Evolutionary conservation across 345 rosid genomes (phyloP).

Genomic region (Ceriops tagal): DNA sequence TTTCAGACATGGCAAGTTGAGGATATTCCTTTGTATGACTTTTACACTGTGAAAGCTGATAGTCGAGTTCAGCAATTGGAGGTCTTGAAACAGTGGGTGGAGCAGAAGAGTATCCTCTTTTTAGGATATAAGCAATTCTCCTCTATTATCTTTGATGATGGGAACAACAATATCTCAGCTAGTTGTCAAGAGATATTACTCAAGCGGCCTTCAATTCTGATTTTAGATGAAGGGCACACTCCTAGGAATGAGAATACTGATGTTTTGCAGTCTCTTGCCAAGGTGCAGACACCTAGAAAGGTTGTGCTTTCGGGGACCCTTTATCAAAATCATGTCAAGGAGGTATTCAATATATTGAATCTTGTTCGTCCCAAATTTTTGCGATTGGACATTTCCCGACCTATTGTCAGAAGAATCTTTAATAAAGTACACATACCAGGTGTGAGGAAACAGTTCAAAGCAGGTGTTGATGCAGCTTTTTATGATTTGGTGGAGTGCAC

Average conservation of each 20-base stretch:
- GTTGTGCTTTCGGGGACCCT: conserved; percentile 90
- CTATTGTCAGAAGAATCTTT: conserved; percentile 53
- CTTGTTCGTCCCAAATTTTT: conserved; percentile 90
- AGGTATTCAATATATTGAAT: conserved; percentile 78
- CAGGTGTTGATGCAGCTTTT: conserved; percentile 44
- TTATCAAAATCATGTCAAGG: conserved; percentile 82
- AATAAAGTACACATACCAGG: conserved; percentile 53
- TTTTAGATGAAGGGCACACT: conserved; percentile 87
- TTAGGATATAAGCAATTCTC: conserved; percentile 88
- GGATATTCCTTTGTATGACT: conserved; percentile 59
- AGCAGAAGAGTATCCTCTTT: conserved; percentile 68
- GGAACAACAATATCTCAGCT: conserved; percentile 23
- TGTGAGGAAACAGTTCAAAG: conserved; percentile 42
- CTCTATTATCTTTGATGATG: conserved; percentile 58
- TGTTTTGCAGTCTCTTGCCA: conserved; percentile 68
- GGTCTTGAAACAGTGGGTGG: conserved; percentile 65
- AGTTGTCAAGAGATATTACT: conserved; percentile 66
- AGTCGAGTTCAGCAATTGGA: conserved; percentile 61
- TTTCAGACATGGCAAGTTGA: conserved; percentile 78
- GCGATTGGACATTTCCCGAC: conserved; percentile 40
- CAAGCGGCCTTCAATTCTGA: conserved; percentile 63
- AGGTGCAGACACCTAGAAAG: conserved; percentile 70
- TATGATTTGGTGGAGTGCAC: conserved; percentile 70
- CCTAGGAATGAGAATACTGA: conserved; percentile 80
- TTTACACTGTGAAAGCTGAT: conserved; percentile 72